These are phyloP conservation scores for Penicillium polonicum DNA, from an alignment of 2,329 filamentous ascomycete species.

Conservation along the genomic window DNA sequence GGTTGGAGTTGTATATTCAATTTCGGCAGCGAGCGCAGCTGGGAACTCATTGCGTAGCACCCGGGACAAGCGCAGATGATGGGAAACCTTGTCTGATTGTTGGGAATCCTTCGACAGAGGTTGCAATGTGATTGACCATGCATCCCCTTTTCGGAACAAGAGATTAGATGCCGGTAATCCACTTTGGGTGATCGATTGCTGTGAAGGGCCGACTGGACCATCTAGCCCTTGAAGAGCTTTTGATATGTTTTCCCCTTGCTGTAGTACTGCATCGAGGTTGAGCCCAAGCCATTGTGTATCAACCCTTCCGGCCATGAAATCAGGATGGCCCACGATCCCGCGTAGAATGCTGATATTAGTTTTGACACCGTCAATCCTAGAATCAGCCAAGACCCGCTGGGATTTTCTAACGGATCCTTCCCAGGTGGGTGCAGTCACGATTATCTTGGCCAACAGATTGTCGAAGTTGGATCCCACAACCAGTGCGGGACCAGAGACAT, in stretches of 20 bases:
- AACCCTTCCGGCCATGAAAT: conserved; percentile 50
- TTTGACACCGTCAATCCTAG: conserved; percentile 55
- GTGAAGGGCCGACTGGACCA: background rate
- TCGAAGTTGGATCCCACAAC: conserved; percentile 58
- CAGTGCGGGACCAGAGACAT: conserved; percentile 37
- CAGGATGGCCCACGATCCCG: conserved; percentile 52
- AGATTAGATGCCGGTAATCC: conserved; percentile 38
- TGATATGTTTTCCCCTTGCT: conserved; percentile 32
- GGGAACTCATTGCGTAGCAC: conserved; percentile 63
- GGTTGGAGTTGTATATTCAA: conserved; percentile 48
- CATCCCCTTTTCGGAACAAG: conserved; percentile 59
- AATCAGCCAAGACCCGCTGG: conserved; percentile 55
- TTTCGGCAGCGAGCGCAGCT: conserved; percentile 52
- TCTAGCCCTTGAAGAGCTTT: conserved; percentile 7
- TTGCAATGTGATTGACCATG: conserved; percentile 55
- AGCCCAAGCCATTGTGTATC: conserved; percentile 60
- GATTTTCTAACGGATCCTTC: conserved; percentile 54
- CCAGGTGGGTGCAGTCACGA: conserved; percentile 57
- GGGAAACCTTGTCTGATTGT: conserved; percentile 29
- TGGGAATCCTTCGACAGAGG: conserved; percentile 25
- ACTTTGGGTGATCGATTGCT: conserved; percentile 13
- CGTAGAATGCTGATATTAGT: conserved; percentile 58
- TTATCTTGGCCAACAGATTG: conserved; percentile 59
- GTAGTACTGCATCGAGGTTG: conserved; percentile 46
- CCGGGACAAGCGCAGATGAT: conserved; percentile 56